Percentiles rank a stretch among this genome's conserved stretches.
phyloP scores from a whole-genome alignment of 1,139 yeast species.

The Spathaspora sp. region DNA sequence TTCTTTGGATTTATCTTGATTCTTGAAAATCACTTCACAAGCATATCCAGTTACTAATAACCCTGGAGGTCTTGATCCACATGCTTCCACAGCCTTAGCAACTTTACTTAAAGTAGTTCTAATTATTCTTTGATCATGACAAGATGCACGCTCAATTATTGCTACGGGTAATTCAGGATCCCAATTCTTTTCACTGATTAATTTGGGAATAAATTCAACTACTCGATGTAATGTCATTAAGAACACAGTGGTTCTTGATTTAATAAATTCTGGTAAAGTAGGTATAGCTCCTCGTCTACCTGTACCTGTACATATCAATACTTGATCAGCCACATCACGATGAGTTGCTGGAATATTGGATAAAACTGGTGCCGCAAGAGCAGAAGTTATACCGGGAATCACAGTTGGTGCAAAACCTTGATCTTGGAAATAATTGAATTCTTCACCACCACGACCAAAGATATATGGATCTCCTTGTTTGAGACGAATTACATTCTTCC shows the following conservation, averaged over 20 bases:
- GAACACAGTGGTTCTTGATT: constrained; percentile 78
- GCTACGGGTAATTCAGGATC: constrained; percentile 73
- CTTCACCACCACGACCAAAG: constrained; percentile 97
- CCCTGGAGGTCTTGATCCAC: constrained; percentile 95
- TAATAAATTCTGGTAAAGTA: constrained; percentile 68
- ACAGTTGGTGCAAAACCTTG: constrained; percentile 75
- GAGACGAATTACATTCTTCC: constrained; percentile 79
- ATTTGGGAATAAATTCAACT: constrained; percentile 59
- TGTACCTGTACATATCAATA: constrained; percentile 90
- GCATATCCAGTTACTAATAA: constrained; percentile 80
- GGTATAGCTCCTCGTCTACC: constrained; percentile 88
- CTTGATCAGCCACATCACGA: constrained; percentile 90
- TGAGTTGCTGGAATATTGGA: constrained; percentile 90
- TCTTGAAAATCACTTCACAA: constrained; percentile 56
- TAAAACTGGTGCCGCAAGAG: constrained; percentile 85
- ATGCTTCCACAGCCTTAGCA: constrained; percentile 70
- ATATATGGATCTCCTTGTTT: constrained; percentile 98
- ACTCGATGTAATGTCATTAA: constrained; percentile 90
- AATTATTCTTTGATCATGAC: constrained; percentile 88
- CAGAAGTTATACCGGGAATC: constrained; percentile 87
- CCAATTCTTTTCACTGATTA: constrained; percentile 62
- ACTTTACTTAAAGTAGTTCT: constrained; percentile 69
- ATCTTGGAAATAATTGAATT: constrained; percentile 61
- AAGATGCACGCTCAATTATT: constrained; percentile 86
- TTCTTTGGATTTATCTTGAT: constrained; percentile 15